A percentile compares a stretch with the other conserved stretches of the same genome.
phyloP scores from a whole-genome alignment of 176 grass and related monocot species.

The Olyra latifolia region DNA sequence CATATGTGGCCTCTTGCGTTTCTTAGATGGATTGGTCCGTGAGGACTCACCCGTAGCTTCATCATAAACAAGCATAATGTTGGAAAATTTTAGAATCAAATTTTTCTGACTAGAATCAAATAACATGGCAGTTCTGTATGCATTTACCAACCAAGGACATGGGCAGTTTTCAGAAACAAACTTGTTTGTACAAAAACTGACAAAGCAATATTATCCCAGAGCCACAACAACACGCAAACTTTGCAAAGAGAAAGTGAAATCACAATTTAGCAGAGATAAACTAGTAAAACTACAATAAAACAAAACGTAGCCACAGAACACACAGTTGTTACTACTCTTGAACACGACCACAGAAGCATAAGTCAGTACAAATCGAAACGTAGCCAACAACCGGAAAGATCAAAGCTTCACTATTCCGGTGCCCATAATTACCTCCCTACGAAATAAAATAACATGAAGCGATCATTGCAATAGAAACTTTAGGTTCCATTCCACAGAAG shows the following conservation, averaged over 20 bases:
- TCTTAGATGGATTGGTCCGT: too few relatives aligned
- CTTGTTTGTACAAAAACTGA: neutral
- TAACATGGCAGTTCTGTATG: neutral
- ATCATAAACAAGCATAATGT: too few relatives aligned
- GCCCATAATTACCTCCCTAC: neutral
- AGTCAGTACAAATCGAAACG: conserved; percentile 1
- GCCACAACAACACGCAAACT: neutral
- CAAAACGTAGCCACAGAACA: neutral
- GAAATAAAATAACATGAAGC: neutral
- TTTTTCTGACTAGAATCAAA: neutral
- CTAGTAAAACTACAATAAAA: neutral
- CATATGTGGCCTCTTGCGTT: too few relatives aligned
- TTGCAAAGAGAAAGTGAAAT: neutral
- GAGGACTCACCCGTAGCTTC: too few relatives aligned
- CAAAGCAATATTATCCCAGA: neutral
- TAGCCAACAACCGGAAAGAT: neutral
- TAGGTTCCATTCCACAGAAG: neutral
- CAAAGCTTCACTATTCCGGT: neutral
- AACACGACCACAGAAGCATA: neutral
- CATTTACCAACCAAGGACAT: neutral
- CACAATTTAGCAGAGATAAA: neutral
- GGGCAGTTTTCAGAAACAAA: neutral
- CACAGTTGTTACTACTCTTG: neutral
- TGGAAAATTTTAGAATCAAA: too few relatives aligned
- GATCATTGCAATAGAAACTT: neutral